Conservation (phyloP, 805 yeast species). For the Teunomyces stri region DNA sequence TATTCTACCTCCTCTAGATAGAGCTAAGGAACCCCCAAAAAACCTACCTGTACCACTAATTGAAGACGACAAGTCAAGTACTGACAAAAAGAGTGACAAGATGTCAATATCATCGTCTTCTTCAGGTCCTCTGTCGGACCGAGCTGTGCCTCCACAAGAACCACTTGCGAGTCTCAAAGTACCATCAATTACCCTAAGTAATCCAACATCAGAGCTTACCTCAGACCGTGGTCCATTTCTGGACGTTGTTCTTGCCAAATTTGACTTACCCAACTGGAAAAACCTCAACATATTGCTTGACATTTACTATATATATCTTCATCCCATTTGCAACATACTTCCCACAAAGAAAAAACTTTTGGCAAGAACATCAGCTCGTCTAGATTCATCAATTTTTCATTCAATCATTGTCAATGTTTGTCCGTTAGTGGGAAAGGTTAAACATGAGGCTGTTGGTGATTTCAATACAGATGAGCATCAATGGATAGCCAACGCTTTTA, state of each 20-base stretch:
- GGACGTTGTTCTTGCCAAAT: constrained; percentile 15
- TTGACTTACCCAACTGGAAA: constrained; percentile 24
- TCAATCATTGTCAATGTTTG: constrained; percentile 24
- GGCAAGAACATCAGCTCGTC: constrained; percentile 17
- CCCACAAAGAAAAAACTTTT: constrained; percentile 19
- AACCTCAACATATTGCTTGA: constrained; percentile 18
- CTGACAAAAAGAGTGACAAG: background rate
- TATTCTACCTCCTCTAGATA: background rate
- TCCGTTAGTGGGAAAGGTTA: constrained; percentile 8
- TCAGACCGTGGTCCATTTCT: background rate
- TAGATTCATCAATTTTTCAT: constrained; percentile 23
- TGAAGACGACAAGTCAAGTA: background rate
- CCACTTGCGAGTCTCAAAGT: background rate
- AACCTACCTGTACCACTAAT: background rate
- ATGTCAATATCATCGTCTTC: background rate
- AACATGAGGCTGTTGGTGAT: constrained; percentile 2
- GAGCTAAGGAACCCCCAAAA: background rate
- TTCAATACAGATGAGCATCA: constrained; percentile 12
- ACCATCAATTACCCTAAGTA: background rate
- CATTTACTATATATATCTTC: constrained; percentile 20
- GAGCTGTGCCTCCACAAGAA: background rate
- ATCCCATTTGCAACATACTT: constrained; percentile 20
- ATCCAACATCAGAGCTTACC: background rate
- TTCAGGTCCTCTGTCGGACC: background rate
- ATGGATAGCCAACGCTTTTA: constrained; percentile 21